These are phyloP conservation scores for Mucor sp. DNA, from an alignment of 371 early-diverging fungal species.

Conservation along the genomic window DNA sequence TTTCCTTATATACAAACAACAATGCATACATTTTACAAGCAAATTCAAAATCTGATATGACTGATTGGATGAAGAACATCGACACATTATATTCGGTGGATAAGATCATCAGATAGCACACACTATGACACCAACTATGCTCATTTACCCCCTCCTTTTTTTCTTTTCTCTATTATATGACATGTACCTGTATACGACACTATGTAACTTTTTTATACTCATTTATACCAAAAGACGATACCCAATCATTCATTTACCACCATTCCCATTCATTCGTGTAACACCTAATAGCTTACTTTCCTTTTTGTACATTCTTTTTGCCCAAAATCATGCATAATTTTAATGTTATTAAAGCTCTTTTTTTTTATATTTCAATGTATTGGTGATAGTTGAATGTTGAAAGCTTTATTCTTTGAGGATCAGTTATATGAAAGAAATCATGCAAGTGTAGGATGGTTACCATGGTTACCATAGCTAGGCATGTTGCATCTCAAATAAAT, in stretches of 20 bases:
- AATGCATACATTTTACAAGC: conserved; percentile 79
- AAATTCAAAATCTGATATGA: conserved; percentile 64
- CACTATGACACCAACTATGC: neutral
- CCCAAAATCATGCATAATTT: conserved; percentile 1
- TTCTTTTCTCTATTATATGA: neutral
- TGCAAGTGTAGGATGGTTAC: neutral
- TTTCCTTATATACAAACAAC: conserved; percentile 76
- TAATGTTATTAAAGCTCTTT: neutral
- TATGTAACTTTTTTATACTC: neutral
- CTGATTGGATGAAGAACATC: conserved; percentile 74
- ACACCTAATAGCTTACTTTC: conserved; percentile 9
- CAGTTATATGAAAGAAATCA: no score
- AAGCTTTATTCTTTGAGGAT: no score
- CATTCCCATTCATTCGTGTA: conserved; percentile 18
- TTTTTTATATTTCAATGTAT: neutral
- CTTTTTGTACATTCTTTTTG: neutral
- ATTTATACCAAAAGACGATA: neutral
- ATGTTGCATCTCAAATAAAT: neutral
- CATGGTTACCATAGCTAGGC: neutral
- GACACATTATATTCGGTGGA: conserved; percentile 54
- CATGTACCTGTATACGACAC: neutral
- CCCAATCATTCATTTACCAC: conserved; percentile 8
- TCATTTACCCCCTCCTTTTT: neutral
- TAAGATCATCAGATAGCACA: neutral
- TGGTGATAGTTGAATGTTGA: neutral